Percentiles rank a stretch among this genome's conserved stretches.
phyloP scores from a whole-genome alignment of 1,284 basidiomycete genomes.

The Leccinum insolens region DNA sequence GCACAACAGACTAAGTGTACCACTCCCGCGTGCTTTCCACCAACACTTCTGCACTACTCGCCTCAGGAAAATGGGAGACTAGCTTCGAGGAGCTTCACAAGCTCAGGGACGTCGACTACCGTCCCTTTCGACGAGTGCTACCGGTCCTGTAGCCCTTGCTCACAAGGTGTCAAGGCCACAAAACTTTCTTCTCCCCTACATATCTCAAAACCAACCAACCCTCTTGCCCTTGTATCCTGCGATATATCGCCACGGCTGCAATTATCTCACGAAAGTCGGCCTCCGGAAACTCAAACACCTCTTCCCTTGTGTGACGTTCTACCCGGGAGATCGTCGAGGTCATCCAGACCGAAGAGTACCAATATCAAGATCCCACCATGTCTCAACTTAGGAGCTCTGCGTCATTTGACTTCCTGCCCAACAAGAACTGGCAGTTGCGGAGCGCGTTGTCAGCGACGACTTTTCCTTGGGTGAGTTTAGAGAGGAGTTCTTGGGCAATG shows the following conservation, averaged over 20 bases:
- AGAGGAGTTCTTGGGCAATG: conserved; percentile 95
- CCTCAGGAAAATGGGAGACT: too few relatives aligned
- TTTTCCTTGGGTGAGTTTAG: conserved; percentile 93
- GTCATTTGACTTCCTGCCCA: conserved; percentile 93
- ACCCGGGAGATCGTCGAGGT: conserved; percentile 89
- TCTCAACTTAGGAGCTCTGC: conserved; percentile 84
- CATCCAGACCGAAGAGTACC: conserved; percentile 92
- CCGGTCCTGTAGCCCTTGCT: too few relatives aligned
- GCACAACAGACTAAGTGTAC: conserved; percentile 33
- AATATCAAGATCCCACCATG: conserved; percentile 93
- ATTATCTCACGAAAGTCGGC: conserved; percentile 66
- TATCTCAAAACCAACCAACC: conserved; percentile 31
- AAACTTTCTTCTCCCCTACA: too few relatives aligned
- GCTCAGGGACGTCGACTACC: too few relatives aligned
- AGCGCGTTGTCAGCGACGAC: conserved; percentile 86
- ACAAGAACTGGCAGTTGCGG: conserved; percentile 78
- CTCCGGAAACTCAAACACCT: conserved; percentile 50
- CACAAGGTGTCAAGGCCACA: too few relatives aligned
- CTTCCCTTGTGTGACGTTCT: conserved; percentile 78
- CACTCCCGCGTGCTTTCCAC: too few relatives aligned
- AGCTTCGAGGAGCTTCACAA: too few relatives aligned
- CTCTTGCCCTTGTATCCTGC: conserved; percentile 91
- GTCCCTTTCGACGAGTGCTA: too few relatives aligned
- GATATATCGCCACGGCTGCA: conserved; percentile 65
- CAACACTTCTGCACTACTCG: too few relatives aligned